Evolutionary conservation across 352 stramenopile species (phyloP).

Genomic region (Phytopythium delawarense): DNA sequence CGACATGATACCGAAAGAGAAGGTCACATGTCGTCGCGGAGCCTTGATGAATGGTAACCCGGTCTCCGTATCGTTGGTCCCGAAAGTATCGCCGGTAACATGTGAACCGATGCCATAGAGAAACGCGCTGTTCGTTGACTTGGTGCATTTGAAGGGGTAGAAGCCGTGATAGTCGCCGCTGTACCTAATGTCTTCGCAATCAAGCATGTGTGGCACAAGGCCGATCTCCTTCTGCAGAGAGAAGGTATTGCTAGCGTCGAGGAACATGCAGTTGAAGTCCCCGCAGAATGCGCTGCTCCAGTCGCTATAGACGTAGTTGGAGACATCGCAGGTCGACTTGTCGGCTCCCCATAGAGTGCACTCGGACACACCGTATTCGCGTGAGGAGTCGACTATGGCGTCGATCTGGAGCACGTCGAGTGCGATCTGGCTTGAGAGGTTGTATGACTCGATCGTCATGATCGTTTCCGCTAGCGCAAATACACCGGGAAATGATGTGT

Average conservation of each 20-base stretch:
- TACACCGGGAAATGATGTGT: constrained; percentile 24
- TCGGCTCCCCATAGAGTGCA: constrained; percentile 10
- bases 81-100: constrained; percentile 34
- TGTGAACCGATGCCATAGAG: constrained; percentile 45
- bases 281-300: constrained; percentile 27
- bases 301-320: constrained; percentile 21
- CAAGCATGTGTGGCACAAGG: constrained; percentile 21
- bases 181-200: constrained; percentile 31
- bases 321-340: constrained; percentile 6
- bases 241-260: constrained; percentile 24
- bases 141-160: constrained; percentile 26
- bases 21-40: constrained; percentile 29
- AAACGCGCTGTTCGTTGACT: constrained; percentile 22
- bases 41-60: constrained; percentile 23
- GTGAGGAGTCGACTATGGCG: constrained; percentile 13
- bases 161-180: constrained; percentile 34
- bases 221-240: constrained; percentile 30
- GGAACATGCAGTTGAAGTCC: constrained; percentile 25
- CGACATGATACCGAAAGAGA: constrained; percentile 36
- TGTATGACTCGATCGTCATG: constrained; percentile 20
- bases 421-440: constrained; percentile 19
- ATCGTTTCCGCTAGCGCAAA: constrained; percentile 22
- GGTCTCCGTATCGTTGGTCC: not conserved
- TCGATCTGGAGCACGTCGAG: constrained; percentile 28
- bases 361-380: constrained; percentile 16